phyloP scores from a whole-genome alignment of 2,329 filamentous ascomycete species.

The Ophiocordyceps polyrhachis-furcata region DNA sequence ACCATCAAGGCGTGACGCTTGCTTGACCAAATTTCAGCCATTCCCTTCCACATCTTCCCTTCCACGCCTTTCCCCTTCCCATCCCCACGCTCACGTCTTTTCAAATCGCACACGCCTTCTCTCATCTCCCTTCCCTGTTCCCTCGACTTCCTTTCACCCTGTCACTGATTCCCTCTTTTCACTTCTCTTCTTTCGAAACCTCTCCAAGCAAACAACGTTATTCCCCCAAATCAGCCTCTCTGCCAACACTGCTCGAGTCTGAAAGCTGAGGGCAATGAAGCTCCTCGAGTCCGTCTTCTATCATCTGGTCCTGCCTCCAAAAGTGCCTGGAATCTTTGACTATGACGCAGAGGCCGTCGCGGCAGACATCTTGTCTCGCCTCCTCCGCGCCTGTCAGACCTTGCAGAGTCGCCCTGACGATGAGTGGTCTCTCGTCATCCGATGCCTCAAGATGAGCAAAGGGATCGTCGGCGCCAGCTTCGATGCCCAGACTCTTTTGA shows the following conservation, averaged over 20 bases:
- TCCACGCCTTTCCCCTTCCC: too few species aligned
- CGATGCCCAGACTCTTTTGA: background rate
- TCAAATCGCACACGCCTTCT: too few species aligned
- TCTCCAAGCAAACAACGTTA: background rate
- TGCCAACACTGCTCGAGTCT: too few species aligned
- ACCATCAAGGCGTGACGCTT: too few species aligned
- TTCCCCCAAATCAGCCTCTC: background rate
- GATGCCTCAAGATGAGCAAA: background rate
- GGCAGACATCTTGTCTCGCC: background rate
- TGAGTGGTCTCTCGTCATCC: background rate
- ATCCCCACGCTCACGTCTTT: too few species aligned
- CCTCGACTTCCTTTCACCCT: background rate
- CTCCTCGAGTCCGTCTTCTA: constrained; percentile 5
- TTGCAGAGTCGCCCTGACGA: background rate
- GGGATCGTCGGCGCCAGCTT: background rate
- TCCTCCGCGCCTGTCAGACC: background rate
- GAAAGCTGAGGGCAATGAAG: background rate
- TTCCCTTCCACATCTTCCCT: too few species aligned
- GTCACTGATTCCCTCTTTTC: background rate
- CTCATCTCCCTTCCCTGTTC: too few species aligned
- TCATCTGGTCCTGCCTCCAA: constrained; percentile 8
- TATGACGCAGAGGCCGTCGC: constrained; percentile 1
- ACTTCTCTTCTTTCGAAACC: background rate
- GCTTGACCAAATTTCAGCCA: too few species aligned
- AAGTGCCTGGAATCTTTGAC: constrained; percentile 4